Conservation (phyloP, 345 rosid species). For the Geranium brycei region DNA sequence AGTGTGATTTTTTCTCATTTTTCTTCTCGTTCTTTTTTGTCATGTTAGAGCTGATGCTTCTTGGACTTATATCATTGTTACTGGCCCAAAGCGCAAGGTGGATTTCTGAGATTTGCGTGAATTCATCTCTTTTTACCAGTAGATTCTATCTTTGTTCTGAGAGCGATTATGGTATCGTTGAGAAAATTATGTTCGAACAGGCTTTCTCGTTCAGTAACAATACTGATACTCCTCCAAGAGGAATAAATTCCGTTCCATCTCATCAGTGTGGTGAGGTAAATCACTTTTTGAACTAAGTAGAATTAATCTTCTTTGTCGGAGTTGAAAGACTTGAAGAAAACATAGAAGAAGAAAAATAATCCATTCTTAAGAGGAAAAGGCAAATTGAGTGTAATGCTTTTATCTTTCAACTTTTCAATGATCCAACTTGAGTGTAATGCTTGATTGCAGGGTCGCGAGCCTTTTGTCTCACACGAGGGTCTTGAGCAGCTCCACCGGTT, state of each 20-base stretch:
- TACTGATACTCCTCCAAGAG: constrained; percentile 41
- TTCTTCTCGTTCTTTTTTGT: constrained; percentile 12
- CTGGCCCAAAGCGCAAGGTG: constrained; percentile 83
- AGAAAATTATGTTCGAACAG: constrained; percentile 28
- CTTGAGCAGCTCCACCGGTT: constrained; percentile 86
- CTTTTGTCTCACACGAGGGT: constrained; percentile 75
- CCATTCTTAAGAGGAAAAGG: no score
- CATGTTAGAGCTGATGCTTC: constrained; percentile 78
- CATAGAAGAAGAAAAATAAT: no score
- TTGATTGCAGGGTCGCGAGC: constrained; percentile 65
- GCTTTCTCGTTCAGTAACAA: constrained; percentile 27
- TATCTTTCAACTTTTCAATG: no score
- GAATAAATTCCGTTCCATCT: constrained; percentile 23
- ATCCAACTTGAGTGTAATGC: no score
- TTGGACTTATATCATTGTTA: constrained; percentile 80
- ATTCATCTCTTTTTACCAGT: constrained; percentile 78
- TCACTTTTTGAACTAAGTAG: not conserved
- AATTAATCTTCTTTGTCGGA: no score
- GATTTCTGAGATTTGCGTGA: constrained; percentile 83
- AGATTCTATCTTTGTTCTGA: constrained; percentile 71
- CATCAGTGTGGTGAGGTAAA: constrained; percentile 75
- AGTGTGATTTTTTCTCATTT: not conserved
- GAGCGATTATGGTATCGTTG: constrained; percentile 34
- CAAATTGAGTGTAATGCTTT: no score
- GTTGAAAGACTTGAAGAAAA: no score